Evolutionary conservation across 148 eudicot genomes (phyloP).

Genomic region (Gaultheria prostrata): DNA sequence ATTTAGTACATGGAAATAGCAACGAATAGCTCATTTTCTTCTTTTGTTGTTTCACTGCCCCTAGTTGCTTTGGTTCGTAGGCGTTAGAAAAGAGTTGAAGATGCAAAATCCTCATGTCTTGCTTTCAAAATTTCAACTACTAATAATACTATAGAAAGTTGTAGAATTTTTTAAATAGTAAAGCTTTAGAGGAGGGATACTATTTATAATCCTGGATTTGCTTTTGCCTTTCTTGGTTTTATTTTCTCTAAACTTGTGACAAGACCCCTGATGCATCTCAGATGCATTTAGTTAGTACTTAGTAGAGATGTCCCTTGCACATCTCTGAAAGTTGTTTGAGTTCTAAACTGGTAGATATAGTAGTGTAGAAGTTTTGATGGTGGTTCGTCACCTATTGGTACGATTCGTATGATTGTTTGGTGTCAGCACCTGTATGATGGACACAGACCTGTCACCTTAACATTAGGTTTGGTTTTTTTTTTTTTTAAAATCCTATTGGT

Average conservation of each 20-base stretch:
- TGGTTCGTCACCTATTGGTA: neutral
- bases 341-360: neutral
- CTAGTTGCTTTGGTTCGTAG: no score
- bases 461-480: neutral
- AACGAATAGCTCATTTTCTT: no score
- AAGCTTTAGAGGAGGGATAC: neutral
- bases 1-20: no score
- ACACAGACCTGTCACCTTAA: neutral
- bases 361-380: neutral
- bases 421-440: neutral
- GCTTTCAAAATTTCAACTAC: no score
- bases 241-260: neutral
- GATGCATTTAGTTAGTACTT: neutral
- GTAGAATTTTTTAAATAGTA: neutral
- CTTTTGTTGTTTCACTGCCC: no score
- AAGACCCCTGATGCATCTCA: neutral
- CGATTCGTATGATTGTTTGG: neutral
- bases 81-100: no score
- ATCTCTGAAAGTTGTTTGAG: neutral
- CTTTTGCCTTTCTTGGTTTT: neutral
- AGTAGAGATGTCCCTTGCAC: neutral
- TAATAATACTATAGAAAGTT: no score
- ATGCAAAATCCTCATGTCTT: no score
- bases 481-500: neutral
- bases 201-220: neutral